Evolutionary conservation across 805 yeast species (phyloP).

Genomic region (Candida piceae): DNA sequence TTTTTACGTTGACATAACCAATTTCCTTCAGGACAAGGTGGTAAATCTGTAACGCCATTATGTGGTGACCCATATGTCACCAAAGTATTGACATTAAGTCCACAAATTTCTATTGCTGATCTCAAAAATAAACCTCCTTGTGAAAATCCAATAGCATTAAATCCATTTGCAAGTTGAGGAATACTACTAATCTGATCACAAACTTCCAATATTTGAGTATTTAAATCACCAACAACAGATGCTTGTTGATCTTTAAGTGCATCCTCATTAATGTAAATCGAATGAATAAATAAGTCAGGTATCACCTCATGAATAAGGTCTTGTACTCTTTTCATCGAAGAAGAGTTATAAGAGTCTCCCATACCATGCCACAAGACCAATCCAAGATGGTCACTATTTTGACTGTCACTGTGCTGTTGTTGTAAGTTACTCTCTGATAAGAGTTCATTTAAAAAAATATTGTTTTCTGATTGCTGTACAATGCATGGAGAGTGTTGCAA

Average conservation of each 20-base stretch:
- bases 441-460: too few species aligned
- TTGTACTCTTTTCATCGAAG: slow-evolving; percentile 46
- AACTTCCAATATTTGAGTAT: slow-evolving; percentile 47
- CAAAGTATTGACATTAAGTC: slow-evolving; percentile 41
- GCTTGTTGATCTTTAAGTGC: slow-evolving; percentile 47
- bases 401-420: too few species aligned
- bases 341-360: slow-evolving; percentile 68
- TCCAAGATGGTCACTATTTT: slow-evolving; percentile 9
- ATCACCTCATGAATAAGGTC: slow-evolving; percentile 36
- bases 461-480: too few species aligned
- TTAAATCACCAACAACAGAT: slow-evolving; percentile 56
- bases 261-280: slow-evolving; percentile 47
- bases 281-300: slow-evolving; percentile 50
- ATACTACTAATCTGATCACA: slow-evolving; percentile 48
- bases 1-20: slow-evolving; percentile 59
- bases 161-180: slow-evolving; percentile 47
- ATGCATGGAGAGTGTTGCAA: slow-evolving; percentile 1
- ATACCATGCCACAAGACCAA: slow-evolving; percentile 82
- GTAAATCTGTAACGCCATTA: slow-evolving; percentile 66
- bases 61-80: slow-evolving; percentile 82
- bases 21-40: slow-evolving; percentile 48
- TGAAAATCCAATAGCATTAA: slow-evolving; percentile 73
- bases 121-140: slow-evolving; percentile 84
- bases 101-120: slow-evolving; percentile 59
- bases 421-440: too few species aligned